Evolutionary conservation across 2,329 filamentous ascomycete species (phyloP).

Genomic region (Beauveria asiatica): DNA sequence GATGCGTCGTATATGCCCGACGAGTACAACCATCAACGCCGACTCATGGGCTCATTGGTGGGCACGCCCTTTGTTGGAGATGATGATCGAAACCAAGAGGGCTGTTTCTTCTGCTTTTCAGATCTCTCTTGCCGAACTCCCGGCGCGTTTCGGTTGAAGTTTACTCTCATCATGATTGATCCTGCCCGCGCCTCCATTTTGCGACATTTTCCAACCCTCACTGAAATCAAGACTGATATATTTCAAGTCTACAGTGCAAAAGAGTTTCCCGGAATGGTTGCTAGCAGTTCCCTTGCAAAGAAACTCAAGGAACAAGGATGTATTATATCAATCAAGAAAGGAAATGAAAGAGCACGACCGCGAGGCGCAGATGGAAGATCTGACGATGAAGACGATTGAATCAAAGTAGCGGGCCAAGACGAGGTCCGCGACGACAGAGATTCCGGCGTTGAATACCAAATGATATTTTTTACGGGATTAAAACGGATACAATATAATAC

Average conservation of each 20-base stretch:
- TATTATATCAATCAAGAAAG: constrained; percentile 80
- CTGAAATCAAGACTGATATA: constrained; percentile 53
- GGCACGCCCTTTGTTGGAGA: constrained; percentile 67
- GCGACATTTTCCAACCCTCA: constrained; percentile 40
- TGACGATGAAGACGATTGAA: constrained; percentile 10
- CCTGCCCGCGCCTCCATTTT: constrained; percentile 41
- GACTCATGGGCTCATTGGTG: constrained; percentile 73
- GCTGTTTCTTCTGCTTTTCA: constrained; percentile 80
- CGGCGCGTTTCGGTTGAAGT: constrained; percentile 65
- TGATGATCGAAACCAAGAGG: constrained; percentile 64
- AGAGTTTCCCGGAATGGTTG: constrained; percentile 77
- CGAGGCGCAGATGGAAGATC: constrained; percentile 1
- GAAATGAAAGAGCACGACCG: constrained; percentile 46
- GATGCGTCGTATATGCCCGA: constrained; percentile 66
- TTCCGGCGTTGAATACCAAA: neutral
- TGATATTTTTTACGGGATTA: neutral
- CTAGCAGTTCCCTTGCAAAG: constrained; percentile 66
- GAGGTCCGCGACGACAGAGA: neutral
- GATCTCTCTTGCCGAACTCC: constrained; percentile 73
- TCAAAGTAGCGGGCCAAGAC: neutral
- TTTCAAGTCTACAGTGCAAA: constrained; percentile 79
- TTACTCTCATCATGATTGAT: constrained; percentile 65
- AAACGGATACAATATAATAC: neutral
- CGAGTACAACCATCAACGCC: constrained; percentile 62
- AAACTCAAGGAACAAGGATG: constrained; percentile 70